These are phyloP conservation scores for Talaromyces liani DNA, from an alignment of 495 filamentous ascomycete genomes.

Conservation along the genomic window DNA sequence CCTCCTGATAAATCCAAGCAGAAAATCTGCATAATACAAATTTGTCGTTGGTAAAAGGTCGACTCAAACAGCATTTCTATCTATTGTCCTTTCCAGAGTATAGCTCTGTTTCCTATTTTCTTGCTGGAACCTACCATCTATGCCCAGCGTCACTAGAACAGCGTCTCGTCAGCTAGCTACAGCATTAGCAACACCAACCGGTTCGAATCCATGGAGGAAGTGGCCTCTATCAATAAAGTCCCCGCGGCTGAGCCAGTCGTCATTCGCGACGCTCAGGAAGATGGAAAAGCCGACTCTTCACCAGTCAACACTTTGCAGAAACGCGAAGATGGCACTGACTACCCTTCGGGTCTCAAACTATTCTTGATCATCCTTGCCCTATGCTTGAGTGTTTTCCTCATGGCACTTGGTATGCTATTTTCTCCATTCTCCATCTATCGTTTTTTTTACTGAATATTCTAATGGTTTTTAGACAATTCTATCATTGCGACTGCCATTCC, in stretches of 20 bases:
- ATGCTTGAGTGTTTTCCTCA: slow-evolving; percentile 36
- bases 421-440: too few species aligned
- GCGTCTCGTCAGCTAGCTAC: slow-evolving; percentile 15
- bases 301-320: not conserved
- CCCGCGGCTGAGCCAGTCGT: slow-evolving; percentile 22
- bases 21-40: not conserved
- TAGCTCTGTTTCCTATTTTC: not conserved
- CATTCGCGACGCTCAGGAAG: slow-evolving; percentile 23
- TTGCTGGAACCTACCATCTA: not conserved
- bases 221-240: slow-evolving; percentile 7
- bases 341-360: slow-evolving; percentile 44
- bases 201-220: slow-evolving; percentile 17
- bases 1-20: not conserved
- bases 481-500: slow-evolving; percentile 84
- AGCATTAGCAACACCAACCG: not conserved
- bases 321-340: slow-evolving; percentile 22
- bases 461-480: slow-evolving; percentile 37
- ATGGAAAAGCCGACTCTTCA: slow-evolving; percentile 19
- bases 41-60: not conserved
- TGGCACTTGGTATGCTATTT: slow-evolving; percentile 42
- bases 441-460: too few species aligned
- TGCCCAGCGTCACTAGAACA: not conserved
- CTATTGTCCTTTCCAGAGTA: not conserved
- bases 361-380: slow-evolving; percentile 41
- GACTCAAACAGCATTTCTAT: not conserved